Evolutionary conservation across 192 early-diverging fungal species (phyloP).

Genomic region (Backusella psychrophila): DNA sequence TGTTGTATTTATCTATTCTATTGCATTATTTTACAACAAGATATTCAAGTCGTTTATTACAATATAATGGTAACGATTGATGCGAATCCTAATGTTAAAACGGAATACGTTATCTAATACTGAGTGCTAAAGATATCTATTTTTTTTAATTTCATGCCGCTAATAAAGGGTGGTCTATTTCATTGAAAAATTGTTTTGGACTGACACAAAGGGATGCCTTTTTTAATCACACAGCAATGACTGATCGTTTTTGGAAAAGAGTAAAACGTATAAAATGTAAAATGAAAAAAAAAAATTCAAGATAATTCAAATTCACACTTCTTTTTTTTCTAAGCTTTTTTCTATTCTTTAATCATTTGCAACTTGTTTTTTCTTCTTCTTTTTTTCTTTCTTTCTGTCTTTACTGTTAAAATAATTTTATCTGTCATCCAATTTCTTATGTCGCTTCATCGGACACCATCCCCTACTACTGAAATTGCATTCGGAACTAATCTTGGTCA

Average conservation of each 20-base stretch:
- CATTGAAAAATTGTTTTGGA: background rate
- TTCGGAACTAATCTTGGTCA: background rate
- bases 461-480: background rate
- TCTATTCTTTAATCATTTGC: background rate
- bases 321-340: background rate
- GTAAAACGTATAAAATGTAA: background rate
- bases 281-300: conserved; percentile 10
- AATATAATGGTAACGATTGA: background rate
- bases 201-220: background rate
- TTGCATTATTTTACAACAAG: background rate
- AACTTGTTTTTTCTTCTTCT: background rate
- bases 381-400: background rate
- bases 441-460: background rate
- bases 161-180: background rate
- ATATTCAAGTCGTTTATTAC: background rate
- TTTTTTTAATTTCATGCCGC: background rate
- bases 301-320: background rate
- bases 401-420: background rate
- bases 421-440: background rate
- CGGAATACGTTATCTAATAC: background rate
- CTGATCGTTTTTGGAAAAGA: background rate
- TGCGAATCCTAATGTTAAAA: background rate
- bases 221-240: background rate
- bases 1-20: background rate
- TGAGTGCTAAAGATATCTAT: background rate